Base-by-base conservation (phyloP, 495 filamentous ascomycete genomes). In the Mytilinidion resinicola region DNA sequence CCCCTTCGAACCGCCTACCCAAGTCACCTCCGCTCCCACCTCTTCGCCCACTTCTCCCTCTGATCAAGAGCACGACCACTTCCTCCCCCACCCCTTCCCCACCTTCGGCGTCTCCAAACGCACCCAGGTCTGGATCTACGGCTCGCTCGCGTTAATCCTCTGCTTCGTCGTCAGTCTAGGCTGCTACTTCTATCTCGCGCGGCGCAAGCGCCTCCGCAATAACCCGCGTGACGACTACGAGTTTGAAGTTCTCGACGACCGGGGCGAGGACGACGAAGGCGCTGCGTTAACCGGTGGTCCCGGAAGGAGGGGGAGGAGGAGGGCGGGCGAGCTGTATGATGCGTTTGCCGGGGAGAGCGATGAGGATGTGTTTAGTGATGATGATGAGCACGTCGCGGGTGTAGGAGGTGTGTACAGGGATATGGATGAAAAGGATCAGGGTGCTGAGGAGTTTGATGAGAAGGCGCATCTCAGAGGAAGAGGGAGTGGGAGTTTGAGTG, bases 61-160 rank as follows among this genome's bases (percentile, higher is more conserved):
- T 36, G 35, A 21, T 9, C 66, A 61, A 33, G 62, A 65, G 14
- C 59, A 43, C 68, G 62, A 65, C 9, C 59, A 43, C 68, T 87
- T 95, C 71, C 77, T 96, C 41, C 89, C 90, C 3, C 90, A 87
- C 9, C 95, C 91, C 77, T 85, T 98, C 62, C 92, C 93, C 8
- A 95, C 90, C n/a, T 95, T 98, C 63, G 93, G 93, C 54, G 85
- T 91, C 37, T 91, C 87, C 11, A 89, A 90, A 65, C 82, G 84
- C 57, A 96, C 92, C 7, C 90, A 95, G 68, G 81, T 86, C 42
- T 98, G 93, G 93, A 96, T 98, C 54, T 97, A 97, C 67, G 90
- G 89, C 46, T 79, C 91, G 17, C 68, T 93, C 20, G 84, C 77
- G 15, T 82, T 96, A 37, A 97, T 98, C 63, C 76, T 91, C 36